A percentile compares a stretch with the other conserved stretches of the same genome.
Evolutionary conservation across 2,329 filamentous ascomycete genomes (phyloP).

Genomic region (Metarhizium anisopliae): DNA sequence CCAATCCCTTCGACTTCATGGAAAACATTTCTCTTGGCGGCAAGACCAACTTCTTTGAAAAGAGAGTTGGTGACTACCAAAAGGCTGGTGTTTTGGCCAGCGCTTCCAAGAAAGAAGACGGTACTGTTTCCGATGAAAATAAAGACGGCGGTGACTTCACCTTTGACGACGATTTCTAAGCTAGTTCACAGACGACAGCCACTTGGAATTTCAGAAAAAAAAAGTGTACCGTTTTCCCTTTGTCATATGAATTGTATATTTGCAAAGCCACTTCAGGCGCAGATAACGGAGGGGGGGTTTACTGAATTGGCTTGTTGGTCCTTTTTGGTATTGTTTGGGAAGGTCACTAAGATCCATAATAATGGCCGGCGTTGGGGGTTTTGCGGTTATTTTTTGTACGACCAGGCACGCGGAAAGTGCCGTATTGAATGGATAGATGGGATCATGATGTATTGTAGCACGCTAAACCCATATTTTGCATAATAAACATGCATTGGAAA

Average conservation of each 20-base stretch:
- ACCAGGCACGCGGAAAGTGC: background rate
- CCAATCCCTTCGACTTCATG: constrained; percentile 99
- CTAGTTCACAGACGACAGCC: constrained; percentile 9
- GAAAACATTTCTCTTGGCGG: constrained; percentile 98
- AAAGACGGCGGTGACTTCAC: constrained; percentile 68
- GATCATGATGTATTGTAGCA: constrained; percentile 11
- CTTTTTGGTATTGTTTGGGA: background rate
- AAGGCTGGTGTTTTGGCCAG: constrained; percentile 98
- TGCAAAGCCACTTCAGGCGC: constrained; percentile 11
- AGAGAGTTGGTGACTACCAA: constrained; percentile 98
- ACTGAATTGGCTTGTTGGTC: background rate
- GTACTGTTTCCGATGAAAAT: constrained; percentile 30
- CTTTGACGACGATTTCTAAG: constrained; percentile 96
- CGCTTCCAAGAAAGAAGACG: constrained; percentile 57
- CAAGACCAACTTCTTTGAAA: constrained; percentile 99
- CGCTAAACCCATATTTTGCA: background rate
- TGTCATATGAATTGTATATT: constrained; percentile 12
- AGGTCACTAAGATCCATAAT: constrained; percentile 6
- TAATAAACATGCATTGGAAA: background rate
- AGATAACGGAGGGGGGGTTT: background rate
- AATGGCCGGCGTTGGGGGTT: constrained; percentile 11
- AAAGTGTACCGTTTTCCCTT: constrained; percentile 5
- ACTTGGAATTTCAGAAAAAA: constrained; percentile 15
- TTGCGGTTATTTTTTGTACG: constrained; percentile 4
- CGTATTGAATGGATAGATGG: constrained; percentile 8